A percentile compares a stretch with the other conserved stretches of the same genome.
phyloP scores from a whole-genome alignment of 148 eudicot genomes.

The Silene conica region DNA sequence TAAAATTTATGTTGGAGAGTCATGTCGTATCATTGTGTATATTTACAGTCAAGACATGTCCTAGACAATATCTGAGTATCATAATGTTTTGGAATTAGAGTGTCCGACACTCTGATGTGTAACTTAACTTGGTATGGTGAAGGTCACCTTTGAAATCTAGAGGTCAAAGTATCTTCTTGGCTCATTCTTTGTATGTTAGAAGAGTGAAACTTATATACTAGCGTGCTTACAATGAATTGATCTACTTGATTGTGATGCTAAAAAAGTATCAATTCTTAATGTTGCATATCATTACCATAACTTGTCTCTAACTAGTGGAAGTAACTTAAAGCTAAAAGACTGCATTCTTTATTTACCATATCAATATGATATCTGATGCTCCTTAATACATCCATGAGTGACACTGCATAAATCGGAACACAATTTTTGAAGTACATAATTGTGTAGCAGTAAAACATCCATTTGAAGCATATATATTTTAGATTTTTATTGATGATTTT shows the following conservation, averaged over 20 bases:
- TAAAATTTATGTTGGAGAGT: too few relatives aligned
- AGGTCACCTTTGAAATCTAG: neutral
- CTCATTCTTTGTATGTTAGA: neutral
- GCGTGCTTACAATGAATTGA: neutral
- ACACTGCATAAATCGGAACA: too few relatives aligned
- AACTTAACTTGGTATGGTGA: neutral
- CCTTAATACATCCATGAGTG: too few relatives aligned
- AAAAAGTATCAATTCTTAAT: too few relatives aligned
- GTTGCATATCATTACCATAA: neutral
- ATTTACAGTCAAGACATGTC: too few relatives aligned
- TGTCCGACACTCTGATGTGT: too few relatives aligned
- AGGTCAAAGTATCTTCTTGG: neutral
- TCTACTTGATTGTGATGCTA: neutral
- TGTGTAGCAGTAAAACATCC: neutral
- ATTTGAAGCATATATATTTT: too few relatives aligned
- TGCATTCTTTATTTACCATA: neutral
- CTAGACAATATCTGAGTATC: too few relatives aligned
- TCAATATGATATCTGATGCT: too few relatives aligned
- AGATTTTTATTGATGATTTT: neutral
- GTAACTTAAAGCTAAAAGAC: neutral
- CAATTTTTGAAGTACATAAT: too few relatives aligned
- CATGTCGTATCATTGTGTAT: too few relatives aligned
- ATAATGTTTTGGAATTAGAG: too few relatives aligned
- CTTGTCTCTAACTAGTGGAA: neutral
- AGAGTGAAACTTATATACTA: neutral